Conservation (phyloP, 495 filamentous ascomycete genomes). For the Copromyces sp. region DNA sequence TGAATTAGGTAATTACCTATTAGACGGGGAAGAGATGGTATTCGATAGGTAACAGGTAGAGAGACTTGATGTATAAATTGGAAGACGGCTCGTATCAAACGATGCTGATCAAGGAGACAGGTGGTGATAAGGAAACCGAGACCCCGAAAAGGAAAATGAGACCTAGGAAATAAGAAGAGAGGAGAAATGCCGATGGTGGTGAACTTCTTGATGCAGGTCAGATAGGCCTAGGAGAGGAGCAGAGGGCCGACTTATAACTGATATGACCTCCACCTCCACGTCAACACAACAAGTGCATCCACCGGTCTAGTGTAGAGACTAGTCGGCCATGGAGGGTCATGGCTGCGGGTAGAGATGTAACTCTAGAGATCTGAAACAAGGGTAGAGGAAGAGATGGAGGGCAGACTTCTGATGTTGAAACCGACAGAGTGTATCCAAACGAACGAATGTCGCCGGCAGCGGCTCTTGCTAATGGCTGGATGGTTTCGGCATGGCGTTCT, state of each 20-base stretch:
- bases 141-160: not conserved
- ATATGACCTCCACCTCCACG: not conserved
- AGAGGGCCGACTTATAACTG: slow-evolving; percentile 19
- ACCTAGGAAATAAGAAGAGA: not conserved
- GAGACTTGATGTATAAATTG: not conserved
- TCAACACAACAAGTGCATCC: not conserved
- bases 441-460: slow-evolving; percentile 26
- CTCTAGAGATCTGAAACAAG: slow-evolving; percentile 35
- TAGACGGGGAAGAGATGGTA: slow-evolving; percentile 4
- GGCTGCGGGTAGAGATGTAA: slow-evolving; percentile 8
- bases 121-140: not conserved
- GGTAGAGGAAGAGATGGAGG: slow-evolving; percentile 17
- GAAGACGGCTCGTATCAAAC: slow-evolving; percentile 35
- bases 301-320: not conserved
- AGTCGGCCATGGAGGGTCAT: not conserved
- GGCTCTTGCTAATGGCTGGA: slow-evolving; percentile 38
- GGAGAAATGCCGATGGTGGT: not conserved
- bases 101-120: slow-evolving; percentile 11
- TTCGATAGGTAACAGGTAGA: not conserved
- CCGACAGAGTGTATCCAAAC: slow-evolving; percentile 38
- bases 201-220: not conserved
- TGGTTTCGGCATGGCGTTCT: slow-evolving; percentile 36
- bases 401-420: slow-evolving; percentile 35
- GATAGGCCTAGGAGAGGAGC: not conserved
- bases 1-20: slow-evolving; percentile 16